phyloP scores from a whole-genome alignment of 345 rosid species.

The Reutealis trisperma region DNA sequence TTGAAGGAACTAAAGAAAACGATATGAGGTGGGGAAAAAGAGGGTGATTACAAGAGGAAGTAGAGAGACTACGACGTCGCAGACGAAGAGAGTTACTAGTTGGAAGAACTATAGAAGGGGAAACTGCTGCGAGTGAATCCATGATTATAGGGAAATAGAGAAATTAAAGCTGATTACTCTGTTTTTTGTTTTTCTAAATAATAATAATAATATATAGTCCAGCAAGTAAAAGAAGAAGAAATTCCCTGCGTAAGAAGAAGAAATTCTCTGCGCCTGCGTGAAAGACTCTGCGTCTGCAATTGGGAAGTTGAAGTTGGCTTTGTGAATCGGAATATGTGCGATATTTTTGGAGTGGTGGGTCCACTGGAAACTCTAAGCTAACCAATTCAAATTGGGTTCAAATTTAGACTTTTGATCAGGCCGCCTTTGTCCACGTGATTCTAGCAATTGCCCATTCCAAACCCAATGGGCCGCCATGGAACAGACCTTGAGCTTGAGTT shows the following conservation, averaged over 20 bases:
- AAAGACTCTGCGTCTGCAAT: constrained; percentile 17
- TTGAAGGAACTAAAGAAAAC: constrained; percentile 17
- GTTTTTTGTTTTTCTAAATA: background rate
- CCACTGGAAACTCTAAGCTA: background rate
- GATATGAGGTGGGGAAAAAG: constrained; percentile 34
- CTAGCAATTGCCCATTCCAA: no score
- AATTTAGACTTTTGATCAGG: no score
- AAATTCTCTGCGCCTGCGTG: constrained; percentile 27
- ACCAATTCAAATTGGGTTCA: no score
- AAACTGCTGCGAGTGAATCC: constrained; percentile 72
- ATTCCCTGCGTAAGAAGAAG: constrained; percentile 1
- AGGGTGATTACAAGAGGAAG: constrained; percentile 21
- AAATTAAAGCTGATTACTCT: background rate
- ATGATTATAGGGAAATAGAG: constrained; percentile 19
- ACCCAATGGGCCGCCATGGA: no score
- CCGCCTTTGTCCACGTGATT: no score
- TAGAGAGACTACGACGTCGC: constrained; percentile 29
- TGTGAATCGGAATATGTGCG: constrained; percentile 14
- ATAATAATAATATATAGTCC: no score
- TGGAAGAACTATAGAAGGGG: constrained; percentile 82
- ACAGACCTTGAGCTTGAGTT: no score
- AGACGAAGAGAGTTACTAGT: constrained; percentile 41
- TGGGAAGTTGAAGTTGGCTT: constrained; percentile 8
- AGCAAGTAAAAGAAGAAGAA: background rate
- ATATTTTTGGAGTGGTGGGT: constrained; percentile 21